Conservation (phyloP, 805 yeast species). For the Suhomyces emberorum region DNA sequence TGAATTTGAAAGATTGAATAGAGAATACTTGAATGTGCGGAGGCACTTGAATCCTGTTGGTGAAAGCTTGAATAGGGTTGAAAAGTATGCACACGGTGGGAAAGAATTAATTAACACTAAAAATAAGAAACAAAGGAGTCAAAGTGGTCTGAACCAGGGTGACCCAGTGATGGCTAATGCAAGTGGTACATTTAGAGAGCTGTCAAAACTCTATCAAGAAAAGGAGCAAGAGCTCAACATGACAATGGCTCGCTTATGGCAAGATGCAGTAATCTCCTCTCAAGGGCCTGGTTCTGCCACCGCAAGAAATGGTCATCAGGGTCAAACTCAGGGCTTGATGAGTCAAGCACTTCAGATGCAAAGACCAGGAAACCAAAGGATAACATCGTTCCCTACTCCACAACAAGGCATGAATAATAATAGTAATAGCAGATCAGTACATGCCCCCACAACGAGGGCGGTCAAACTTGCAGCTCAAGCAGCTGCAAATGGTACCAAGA, state of each 20-base stretch:
- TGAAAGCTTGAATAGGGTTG: constrained; percentile 55
- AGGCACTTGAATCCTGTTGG: constrained; percentile 68
- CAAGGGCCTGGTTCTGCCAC: constrained; percentile 3
- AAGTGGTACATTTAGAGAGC: constrained; percentile 34
- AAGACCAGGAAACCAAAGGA: constrained; percentile 20
- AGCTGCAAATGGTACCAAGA: constrained; percentile 2
- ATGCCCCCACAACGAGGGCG: constrained; percentile 33
- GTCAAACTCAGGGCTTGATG: constrained; percentile 1
- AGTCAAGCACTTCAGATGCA: constrained; percentile 8
- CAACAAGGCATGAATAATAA: constrained; percentile 4
- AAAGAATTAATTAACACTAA: constrained; percentile 25
- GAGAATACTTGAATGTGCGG: constrained; percentile 69
- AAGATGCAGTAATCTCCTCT: constrained; percentile 26
- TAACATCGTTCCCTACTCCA: constrained; percentile 18
- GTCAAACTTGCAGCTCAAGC: constrained; percentile 28
- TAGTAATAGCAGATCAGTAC: constrained; percentile 16
- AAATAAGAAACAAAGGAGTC: constrained; percentile 9
- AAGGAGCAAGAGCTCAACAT: constrained; percentile 26
- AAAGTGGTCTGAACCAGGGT: constrained; percentile 1
- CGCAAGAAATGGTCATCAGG: constrained; percentile 2
- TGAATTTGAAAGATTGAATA: constrained; percentile 74
- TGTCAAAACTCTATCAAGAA: constrained; percentile 29
- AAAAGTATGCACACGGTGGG: constrained; percentile 16
- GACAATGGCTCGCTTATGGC: constrained; percentile 36
- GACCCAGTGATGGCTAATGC: constrained; percentile 1